Base-by-base conservation (phyloP, 768 basidiomycete species). In the Calocera viscosa region DNA sequence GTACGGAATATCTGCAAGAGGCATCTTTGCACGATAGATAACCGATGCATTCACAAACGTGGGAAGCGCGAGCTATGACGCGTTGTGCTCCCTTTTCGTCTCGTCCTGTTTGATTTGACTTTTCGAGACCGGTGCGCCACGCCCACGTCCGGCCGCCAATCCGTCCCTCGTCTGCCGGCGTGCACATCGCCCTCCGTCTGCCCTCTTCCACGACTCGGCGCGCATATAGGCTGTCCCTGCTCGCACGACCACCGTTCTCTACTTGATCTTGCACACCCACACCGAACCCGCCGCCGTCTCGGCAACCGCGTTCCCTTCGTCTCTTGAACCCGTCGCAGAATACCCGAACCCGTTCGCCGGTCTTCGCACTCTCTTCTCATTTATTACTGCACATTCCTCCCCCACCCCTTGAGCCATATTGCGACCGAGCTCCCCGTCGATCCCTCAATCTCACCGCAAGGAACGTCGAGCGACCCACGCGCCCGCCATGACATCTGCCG, bases 401-500 rank as follows among this genome's bases (percentile, higher is more conserved):
- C 19, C 19, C 43, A 8, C 43, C 16, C 7, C 43, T 7, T 7
- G 24, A 3, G 24, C 43, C 43, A 5, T 19, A 7, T 47, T 47
- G 8, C 43, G 43, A 19, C 43, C 19, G 24, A 19, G 8, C 7
- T 24, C 43, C 43, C 19, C 24, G 43, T 47, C 43, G 43, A 17
- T 47, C 43, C 43, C 43, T 19, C 5, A 47, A 17, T 7, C 7
- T 3, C 43, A 47, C 43, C 16, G 43, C 16, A 47, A 28, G 43
- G 53, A 10, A 5, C 30, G 10, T 19, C 53, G 53, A 60, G 14
- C 30, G 53, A 14, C 30, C 53, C 30, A 32, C 26, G 26, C 24
- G 11, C 53, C 66, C 69, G 68, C 67, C 72, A 83, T 83, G 82
- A 67, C 75, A 39, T 79, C 82, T 28, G 75, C 80, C 35, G 88